Base-by-base conservation (phyloP, 352 stramenopile species). In the Globisporangium orthogonon region DNA sequence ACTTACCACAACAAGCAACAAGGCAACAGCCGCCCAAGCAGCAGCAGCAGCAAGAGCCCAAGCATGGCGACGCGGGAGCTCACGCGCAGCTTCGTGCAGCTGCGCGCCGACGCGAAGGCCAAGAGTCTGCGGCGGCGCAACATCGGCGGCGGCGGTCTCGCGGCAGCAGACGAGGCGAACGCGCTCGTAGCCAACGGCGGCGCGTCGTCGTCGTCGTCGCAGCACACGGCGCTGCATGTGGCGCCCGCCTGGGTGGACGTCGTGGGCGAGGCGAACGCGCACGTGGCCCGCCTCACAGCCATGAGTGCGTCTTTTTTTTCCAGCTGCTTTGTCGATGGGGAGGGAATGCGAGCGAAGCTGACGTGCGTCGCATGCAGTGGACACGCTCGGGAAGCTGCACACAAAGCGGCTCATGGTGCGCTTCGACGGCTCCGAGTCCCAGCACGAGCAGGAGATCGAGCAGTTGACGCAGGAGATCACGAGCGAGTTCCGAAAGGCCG, bases 321-420 rank as follows among this genome's bases (percentile, higher is more conserved):
- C 9, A 4, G 35, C 9, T 2, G 10, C 18, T 9, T 33, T 52
- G 33, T 35, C 2, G 9, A 6, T 71, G 29, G 35, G 7, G 35
- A 14, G 35, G 33, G 33, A 37, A 9, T 4, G 46, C 48, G 41
- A 11, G 1, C 4, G 6, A 15, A 10, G 30, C n/a, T 56, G n/a
- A 29, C 33, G 37, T 17, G 11, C 30, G 7, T n/a, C 44, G 9
- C 15, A 49, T 49, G 44, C 63, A 94, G 84, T 92, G 82, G 84
- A 94, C 52, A 87, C 87, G 68, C 71, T 94, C 15, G 70, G 73
- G 54, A 92, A 92, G 65, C 62, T 94, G 58, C 84, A 91, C 56
- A 92, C 82, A 43, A 94, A 86, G 56, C 77, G 84, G 9, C 62
- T 94, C 28, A 94, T 94, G 84, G 84, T 94, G 49, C 84, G 84